Percentiles rank a stretch among this genome's conserved stretches.
Evolutionary conservation across 2,329 filamentous ascomycete species (phyloP).

Genomic region (Ophiocordyceps camponoti-saundersi): DNA sequence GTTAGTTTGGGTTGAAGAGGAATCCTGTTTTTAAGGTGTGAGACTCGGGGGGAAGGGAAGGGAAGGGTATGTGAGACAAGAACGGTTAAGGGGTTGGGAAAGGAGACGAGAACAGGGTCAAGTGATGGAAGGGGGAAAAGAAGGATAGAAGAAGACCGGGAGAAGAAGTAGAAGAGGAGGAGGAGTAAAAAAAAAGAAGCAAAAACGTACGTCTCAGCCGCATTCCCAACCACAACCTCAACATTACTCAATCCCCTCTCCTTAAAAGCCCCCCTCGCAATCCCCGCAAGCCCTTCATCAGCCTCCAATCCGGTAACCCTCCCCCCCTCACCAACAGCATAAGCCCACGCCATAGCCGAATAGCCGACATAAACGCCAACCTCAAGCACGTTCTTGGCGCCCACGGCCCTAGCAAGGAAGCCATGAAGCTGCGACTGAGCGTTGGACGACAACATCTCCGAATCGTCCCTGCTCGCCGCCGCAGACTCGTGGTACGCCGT

Average conservation of each 20-base stretch:
- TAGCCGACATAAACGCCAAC: slow-evolving; percentile 31
- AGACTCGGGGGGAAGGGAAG: no score
- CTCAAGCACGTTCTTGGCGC: slow-evolving; percentile 29
- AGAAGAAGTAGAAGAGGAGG: no score
- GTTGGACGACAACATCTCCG: slow-evolving; percentile 22
- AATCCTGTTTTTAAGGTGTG: no score
- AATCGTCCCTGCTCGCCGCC: slow-evolving; percentile 9
- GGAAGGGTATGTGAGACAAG: no score
- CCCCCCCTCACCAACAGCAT: slow-evolving; percentile 26
- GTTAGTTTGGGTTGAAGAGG: not conserved
- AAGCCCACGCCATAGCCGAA: slow-evolving; percentile 29
- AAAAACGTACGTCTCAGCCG: slow-evolving; percentile 23
- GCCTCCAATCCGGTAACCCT: slow-evolving; percentile 28
- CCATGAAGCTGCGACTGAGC: slow-evolving; percentile 23
- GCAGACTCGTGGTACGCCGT: slow-evolving; percentile 21
- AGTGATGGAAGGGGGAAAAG: not conserved
- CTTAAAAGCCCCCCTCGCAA: slow-evolving; percentile 20
- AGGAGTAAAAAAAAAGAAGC: not conserved
- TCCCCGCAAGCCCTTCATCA: slow-evolving; percentile 22
- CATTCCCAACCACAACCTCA: slow-evolving; percentile 29
- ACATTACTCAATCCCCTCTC: slow-evolving; percentile 24
- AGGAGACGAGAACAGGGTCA: no score
- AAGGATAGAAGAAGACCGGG: not conserved
- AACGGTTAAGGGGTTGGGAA: no score
- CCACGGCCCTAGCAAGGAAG: slow-evolving; percentile 22